Evolutionary conservation across 2,329 filamentous ascomycete genomes (phyloP).

Genomic region (Penicillium sp.): DNA sequence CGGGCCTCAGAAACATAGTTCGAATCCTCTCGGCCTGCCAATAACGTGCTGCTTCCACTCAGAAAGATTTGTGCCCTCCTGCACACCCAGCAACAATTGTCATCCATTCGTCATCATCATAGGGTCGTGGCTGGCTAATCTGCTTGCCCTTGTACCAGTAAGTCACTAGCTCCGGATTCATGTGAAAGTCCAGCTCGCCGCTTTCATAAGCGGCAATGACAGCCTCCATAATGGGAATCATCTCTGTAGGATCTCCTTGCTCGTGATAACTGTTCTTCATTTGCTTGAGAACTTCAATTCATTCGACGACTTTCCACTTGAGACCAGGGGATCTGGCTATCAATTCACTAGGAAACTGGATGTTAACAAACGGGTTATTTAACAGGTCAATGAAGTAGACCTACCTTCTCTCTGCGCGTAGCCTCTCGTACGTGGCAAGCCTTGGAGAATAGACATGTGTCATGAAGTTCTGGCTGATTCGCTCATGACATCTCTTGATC

Average conservation of each 20-base stretch:
- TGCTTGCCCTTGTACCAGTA: slow-evolving; percentile 1
- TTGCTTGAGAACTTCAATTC: neutral
- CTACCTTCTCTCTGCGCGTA: neutral
- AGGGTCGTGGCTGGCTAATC: neutral
- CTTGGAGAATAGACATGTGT: neutral
- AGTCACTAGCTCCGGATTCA: neutral
- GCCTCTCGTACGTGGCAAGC: neutral
- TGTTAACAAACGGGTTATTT: neutral
- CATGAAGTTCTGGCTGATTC: neutral
- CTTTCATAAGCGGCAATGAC: neutral
- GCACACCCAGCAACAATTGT: neutral
- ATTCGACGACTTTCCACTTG: slow-evolving; percentile 6
- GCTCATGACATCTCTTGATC: neutral
- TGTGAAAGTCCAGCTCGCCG: neutral
- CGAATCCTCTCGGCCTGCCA: too few relatives aligned
- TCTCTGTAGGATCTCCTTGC: too few relatives aligned
- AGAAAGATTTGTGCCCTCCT: neutral
- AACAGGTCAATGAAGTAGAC: neutral
- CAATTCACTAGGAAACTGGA: neutral
- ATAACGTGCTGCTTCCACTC: neutral
- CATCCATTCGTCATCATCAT: neutral
- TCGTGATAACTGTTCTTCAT: neutral
- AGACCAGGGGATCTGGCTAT: neutral
- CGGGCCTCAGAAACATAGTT: too few relatives aligned
- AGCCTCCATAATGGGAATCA: too few relatives aligned